phyloP scores from a whole-genome alignment of 2,329 filamentous ascomycete genomes.

The Myriosclerotinia scirpicola region DNA sequence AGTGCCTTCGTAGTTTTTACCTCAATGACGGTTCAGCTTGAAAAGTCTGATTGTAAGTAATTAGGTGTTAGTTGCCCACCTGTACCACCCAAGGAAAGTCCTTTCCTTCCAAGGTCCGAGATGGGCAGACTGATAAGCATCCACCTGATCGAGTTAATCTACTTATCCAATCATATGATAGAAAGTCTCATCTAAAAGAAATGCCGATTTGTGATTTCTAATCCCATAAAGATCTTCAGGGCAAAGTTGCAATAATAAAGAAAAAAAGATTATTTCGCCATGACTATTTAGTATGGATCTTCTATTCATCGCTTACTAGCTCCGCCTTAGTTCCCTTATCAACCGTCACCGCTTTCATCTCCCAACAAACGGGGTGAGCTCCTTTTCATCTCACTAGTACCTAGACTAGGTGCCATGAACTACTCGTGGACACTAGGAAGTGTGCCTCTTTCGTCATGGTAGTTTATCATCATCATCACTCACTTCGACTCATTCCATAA shows the following conservation, averaged over 20 bases:
- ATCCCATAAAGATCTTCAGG: background rate
- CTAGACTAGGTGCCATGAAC: background rate
- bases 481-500: background rate
- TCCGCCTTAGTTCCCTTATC: conserved; percentile 7
- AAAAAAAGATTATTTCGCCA: background rate
- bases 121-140: background rate
- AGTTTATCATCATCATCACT: conserved; percentile 1
- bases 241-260: background rate
- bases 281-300: background rate
- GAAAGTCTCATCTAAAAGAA: background rate
- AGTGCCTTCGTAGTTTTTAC: background rate
- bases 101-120: background rate
- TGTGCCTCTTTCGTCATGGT: conserved; percentile 4
- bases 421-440: background rate
- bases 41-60: too few species aligned
- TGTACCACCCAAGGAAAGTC: too few species aligned
- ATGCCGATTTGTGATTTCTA: conserved; percentile 1
- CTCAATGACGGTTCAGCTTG: too few species aligned
- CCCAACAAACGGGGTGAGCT: background rate
- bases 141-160: background rate
- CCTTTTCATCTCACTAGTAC: background rate
- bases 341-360: conserved; percentile 7
- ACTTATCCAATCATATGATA: too few species aligned
- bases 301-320: conserved; percentile 1
- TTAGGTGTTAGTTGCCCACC: background rate